A percentile compares a stretch with the other conserved stretches of the same genome.
Evolutionary conservation across 2,329 filamentous ascomycete species (phyloP).

Genomic region (Blastomyces silverae): DNA sequence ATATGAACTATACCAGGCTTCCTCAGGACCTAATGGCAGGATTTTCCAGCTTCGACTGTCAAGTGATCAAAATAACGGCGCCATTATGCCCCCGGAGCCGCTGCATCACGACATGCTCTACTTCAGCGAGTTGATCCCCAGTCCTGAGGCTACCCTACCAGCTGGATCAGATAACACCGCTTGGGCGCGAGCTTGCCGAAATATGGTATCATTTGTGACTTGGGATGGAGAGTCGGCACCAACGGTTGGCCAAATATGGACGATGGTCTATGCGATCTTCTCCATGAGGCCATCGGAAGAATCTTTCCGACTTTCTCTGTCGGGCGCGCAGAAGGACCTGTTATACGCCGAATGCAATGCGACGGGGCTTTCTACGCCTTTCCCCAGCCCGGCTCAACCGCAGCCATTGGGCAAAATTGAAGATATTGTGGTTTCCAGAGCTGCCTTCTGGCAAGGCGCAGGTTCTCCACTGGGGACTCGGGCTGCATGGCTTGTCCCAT

Average conservation of each 20-base stretch:
- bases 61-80: slow-evolving; percentile 21
- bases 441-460: slow-evolving; percentile 63
- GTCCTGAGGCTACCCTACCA: slow-evolving; percentile 22
- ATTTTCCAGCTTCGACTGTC: slow-evolving; percentile 22
- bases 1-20: slow-evolving; percentile 22
- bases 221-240: slow-evolving; percentile 31
- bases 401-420: slow-evolving; percentile 31
- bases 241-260: slow-evolving; percentile 37
- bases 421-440: slow-evolving; percentile 47
- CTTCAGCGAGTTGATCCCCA: slow-evolving; percentile 28
- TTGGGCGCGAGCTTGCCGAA: slow-evolving; percentile 34
- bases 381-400: slow-evolving; percentile 36
- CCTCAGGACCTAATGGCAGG: slow-evolving; percentile 17
- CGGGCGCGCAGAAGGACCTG: slow-evolving; percentile 26
- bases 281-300: slow-evolving; percentile 30
- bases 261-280: slow-evolving; percentile 35
- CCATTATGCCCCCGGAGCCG: slow-evolving; percentile 22
- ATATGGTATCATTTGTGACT: slow-evolving; percentile 29
- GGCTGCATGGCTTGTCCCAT: slow-evolving; percentile 53
- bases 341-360: slow-evolving; percentile 29
- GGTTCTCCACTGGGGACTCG: slow-evolving; percentile 60
- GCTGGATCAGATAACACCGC: slow-evolving; percentile 34
- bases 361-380: slow-evolving; percentile 40
- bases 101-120: slow-evolving; percentile 29
- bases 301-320: slow-evolving; percentile 31